Evolutionary conservation across 345 rosid genomes (phyloP), one percentile per base, ranked within the genome.

Genomic region (Isatis tinctoria): DNA sequence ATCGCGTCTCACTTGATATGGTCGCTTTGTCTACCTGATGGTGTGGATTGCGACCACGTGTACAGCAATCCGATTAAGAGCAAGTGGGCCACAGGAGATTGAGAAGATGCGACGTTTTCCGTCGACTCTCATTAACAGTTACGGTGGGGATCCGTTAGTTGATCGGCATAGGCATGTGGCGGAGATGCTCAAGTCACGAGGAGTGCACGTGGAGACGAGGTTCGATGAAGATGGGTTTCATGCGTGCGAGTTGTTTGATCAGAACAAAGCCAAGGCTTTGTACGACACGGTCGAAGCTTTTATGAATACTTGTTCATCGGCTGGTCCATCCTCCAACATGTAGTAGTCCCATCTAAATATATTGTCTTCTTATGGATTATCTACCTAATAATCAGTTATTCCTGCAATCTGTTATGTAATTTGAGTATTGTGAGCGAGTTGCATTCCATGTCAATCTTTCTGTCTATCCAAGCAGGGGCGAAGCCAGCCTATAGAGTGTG

Each of bases 21-120:
- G 98, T 80, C 82, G 0, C 87, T 91, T 13, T 81, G 93, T 8
- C 67, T 94, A 74, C 96, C 97, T 0, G 4, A 74, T 20, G 93
- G 79, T 6, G 90, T 84, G 1, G 87, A 87, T 53, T 89, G 97
- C 1, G 95, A 88, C 52, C 98, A 90, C 60, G 88, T 83, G 75
- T 91, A 83, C 51, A 78, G 90, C 61, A 88, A 94, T 60, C 97
- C 92, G 10, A 65, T 73, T 32, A 75, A 67, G 10, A 56, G 56
- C 5, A n/a, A 60, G 58, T 3, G 85, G 76, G 12, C 49, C 81
- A 22, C 27, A 72, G 1, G 70, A 36, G 10, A 80, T 32, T 36
- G 86, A 73, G 52, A 86, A 82, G 44, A 85, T 88, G 73, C 65
- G 76, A 70, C 81, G 84, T 70, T 73, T 94, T 4, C 92, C 87